Conservation (phyloP, 2,329 filamentous ascomycete genomes). For the Colletotrichum sp. region DNA sequence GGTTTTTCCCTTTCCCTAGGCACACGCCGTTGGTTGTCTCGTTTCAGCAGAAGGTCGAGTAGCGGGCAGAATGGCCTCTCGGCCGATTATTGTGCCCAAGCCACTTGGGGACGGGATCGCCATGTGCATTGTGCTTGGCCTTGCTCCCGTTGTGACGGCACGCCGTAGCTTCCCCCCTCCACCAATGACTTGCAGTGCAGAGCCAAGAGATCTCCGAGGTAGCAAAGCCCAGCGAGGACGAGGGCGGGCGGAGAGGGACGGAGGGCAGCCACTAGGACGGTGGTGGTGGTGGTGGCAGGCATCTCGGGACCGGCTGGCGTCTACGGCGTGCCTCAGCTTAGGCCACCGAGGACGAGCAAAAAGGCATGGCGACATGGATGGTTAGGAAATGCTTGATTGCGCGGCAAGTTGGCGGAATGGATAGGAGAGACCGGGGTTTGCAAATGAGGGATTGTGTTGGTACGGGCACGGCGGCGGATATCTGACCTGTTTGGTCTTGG, state of each 20-base stretch:
- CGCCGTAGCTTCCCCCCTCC: neutral
- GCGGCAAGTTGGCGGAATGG: neutral
- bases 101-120: conserved; percentile 9
- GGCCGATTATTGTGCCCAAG: conserved; percentile 5
- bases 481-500: conserved; percentile 17
- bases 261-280: neutral
- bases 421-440: neutral
- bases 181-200: conserved; percentile 9
- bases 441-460: neutral
- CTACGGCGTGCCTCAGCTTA: neutral
- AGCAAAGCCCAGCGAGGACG: neutral
- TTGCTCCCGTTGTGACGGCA: neutral
- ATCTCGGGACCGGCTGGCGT: neutral
- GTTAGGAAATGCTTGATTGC: conserved; percentile 1
- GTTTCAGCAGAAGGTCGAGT: neutral
- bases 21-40: neutral
- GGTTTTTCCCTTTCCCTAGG: neutral
- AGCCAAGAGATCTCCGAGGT: conserved; percentile 7
- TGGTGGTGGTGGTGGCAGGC: neutral
- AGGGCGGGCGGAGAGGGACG: neutral
- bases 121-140: conserved; percentile 6
- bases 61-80: neutral
- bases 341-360: neutral
- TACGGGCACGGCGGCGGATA: conserved; percentile 4
- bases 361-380: conserved; percentile 5